Conservation (phyloP, 176 grass and related monocot genomes). For the Carex myosuroides region DNA sequence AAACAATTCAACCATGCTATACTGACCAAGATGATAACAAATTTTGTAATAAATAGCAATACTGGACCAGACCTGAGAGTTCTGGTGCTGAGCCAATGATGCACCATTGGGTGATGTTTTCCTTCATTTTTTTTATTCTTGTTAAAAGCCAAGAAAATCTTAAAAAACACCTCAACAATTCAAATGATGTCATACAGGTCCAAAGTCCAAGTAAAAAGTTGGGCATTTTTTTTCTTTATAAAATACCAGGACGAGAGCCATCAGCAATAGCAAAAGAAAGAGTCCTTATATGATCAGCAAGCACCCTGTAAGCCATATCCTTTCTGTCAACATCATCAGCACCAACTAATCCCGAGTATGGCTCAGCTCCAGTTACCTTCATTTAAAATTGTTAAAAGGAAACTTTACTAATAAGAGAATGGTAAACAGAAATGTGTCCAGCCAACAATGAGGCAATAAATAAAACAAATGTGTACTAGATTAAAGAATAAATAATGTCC, state of each 20-base stretch:
- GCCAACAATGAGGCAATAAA: conserved; percentile 7
- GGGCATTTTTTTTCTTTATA: not conserved
- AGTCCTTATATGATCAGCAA: conserved; percentile 95
- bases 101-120: not conserved
- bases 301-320: conserved; percentile 98
- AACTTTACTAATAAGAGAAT: not conserved
- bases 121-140: not conserved
- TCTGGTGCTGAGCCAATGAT: not conserved
- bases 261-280: conserved; percentile 87
- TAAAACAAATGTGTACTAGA: not conserved
- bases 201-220: not conserved
- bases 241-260: conserved; percentile 80
- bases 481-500: not conserved
- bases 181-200: not conserved
- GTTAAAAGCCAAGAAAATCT: not conserved
- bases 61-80: not conserved
- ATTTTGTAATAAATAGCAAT: not conserved
- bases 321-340: conserved; percentile 72
- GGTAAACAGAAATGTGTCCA: not conserved
- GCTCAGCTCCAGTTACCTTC: conserved; percentile 46
- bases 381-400: conserved; percentile 1
- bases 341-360: conserved; percentile 68
- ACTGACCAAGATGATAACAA: not conserved
- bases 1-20: not conserved
- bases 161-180: not conserved